These are phyloP conservation scores for Verbascum thapsus DNA, from an alignment of 257 asterid genomes.

Conservation along the genomic window DNA sequence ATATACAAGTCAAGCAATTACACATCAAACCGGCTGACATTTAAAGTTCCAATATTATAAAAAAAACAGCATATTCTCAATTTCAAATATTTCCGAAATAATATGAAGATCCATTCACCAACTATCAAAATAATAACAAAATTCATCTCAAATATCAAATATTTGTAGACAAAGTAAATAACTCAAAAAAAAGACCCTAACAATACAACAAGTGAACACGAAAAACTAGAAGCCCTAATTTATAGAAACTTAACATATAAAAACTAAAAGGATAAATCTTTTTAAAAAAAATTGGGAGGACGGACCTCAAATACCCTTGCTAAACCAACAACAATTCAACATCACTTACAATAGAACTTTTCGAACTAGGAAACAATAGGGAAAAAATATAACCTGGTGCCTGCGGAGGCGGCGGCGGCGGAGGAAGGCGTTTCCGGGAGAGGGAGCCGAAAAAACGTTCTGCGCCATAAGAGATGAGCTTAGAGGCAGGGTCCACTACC, in stretches of 20 bases:
- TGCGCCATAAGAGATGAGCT: conserved; percentile 65
- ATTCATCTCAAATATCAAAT: neutral
- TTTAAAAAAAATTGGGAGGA: no score
- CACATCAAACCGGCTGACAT: neutral
- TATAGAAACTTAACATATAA: neutral
- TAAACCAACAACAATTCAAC: no score
- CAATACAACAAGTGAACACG: neutral
- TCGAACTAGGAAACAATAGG: no score
- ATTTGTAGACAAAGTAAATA: neutral
- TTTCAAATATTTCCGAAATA: no score
- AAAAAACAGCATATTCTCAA: no score
- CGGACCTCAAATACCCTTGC: no score
- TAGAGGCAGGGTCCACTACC: conserved; percentile 85
- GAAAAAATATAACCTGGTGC: conserved; percentile 48
- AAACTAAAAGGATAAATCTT: no score
- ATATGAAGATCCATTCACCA: conserved; percentile 13
- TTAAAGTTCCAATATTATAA: neutral
- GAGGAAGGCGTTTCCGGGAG: conserved; percentile 58
- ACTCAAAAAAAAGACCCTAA: neutral
- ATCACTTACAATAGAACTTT: neutral
- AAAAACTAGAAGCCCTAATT: conserved; percentile 1
- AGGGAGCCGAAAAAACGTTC: conserved; percentile 62
- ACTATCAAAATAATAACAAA: neutral
- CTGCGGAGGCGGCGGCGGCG: conserved; percentile 51
- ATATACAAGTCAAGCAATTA: no score